Evolutionary conservation across 192 early-diverging fungal species (phyloP).

Genomic region (Piromyces finnis): DNA sequence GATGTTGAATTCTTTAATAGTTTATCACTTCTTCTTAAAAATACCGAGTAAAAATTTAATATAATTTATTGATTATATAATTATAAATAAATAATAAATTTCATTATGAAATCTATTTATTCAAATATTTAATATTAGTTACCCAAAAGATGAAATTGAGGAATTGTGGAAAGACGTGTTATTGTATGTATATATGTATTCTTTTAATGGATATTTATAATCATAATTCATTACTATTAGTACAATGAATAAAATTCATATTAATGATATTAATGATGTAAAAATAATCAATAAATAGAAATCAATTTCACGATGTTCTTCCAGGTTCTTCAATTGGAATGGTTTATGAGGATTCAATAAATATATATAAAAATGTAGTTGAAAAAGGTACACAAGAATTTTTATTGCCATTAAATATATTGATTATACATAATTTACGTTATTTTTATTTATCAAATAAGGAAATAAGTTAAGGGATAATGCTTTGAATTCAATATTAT

Average conservation of each 20-base stretch:
- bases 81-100: too few relatives aligned
- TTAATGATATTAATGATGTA: too few relatives aligned
- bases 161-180: conserved; percentile 75
- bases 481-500: conserved; percentile 5
- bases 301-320: conserved; percentile 96
- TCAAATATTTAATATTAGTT: too few relatives aligned
- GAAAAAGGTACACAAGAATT: not conserved
- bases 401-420: too few relatives aligned
- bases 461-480: conserved; percentile 10
- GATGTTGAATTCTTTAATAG: conserved; percentile 59
- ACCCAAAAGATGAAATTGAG: conserved; percentile 60
- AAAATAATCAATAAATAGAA: conserved; percentile 10
- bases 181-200: conserved; percentile 23
- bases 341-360: conserved; percentile 73
- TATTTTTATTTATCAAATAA: too few relatives aligned
- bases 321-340: conserved; percentile 80
- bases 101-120: too few relatives aligned
- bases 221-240: too few relatives aligned
- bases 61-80: too few relatives aligned
- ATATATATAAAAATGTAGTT: conserved; percentile 30
- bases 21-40: not conserved
- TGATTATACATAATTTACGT: too few relatives aligned
- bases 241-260: too few relatives aligned
- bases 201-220: too few relatives aligned
- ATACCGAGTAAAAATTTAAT: too few relatives aligned